Evolutionary conservation across 345 rosid species (phyloP), one percentile per base, ranked within the genome.

Genomic region (Lenwebbia sp.): DNA sequence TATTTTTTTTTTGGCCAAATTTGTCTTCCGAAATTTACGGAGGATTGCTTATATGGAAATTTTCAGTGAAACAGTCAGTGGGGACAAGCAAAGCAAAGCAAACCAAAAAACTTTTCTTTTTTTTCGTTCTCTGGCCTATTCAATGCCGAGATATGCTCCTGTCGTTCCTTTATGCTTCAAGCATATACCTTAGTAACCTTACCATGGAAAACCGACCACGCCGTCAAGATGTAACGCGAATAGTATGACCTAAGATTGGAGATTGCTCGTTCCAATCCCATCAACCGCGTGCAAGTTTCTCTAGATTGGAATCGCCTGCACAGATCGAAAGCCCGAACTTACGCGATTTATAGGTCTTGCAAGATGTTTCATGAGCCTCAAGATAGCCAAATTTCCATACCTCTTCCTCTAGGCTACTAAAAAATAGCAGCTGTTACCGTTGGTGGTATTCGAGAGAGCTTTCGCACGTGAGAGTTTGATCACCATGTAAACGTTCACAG

Each of bases 251-350:
- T 2, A 7, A 19, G 21, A 19, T 70, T 19, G 47, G 1, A 70
- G 13, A 6, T 11, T 6, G 13, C 6, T 30, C 3, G 0, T 70
- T 70, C 33, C 23, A 6, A 70, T 70, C 25, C 5, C 1, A 9
- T 6, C 13, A 0, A 37, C 13, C 11, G 5, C 0, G 13, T 19
- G 7, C 47, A 33, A 33, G 4, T 12, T 5, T 0, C 4, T 19
- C 40, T 37, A 70, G 78, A 33, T 33, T 4, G 0, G 26, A 11
- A 5, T 3, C 8, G 22, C 13, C n/a, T 1, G 5, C n/a, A 3
- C 5, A 9, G 0, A 7, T 5, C 0, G 0, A 37, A 70, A 33
- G 47, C 25, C 25, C 47, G 5, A 33, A 65, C 17, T 17, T 21
- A 65, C 1, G 3, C 3, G 23, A 6, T 17, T 53, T 19, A 6